phyloP scores from a whole-genome alignment of 805 yeast species.

The Teunomyces atbi region DNA sequence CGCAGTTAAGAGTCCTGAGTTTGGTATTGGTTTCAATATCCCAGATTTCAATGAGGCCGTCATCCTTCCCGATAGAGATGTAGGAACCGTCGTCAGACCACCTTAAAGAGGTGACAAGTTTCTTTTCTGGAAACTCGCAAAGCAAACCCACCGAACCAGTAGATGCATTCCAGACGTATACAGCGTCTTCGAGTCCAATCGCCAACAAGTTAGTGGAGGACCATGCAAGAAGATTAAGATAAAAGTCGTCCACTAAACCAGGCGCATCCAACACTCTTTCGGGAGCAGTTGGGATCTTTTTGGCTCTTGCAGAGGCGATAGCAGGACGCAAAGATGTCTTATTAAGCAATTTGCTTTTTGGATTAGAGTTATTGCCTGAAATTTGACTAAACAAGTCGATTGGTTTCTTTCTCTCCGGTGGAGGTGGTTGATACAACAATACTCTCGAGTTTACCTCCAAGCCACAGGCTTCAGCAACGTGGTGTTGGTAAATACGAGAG shows the following conservation, averaged over 20 bases:
- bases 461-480: constrained; percentile 95
- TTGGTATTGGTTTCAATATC: constrained; percentile 77
- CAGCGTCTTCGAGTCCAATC: constrained; percentile 78
- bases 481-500: constrained; percentile 61
- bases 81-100: constrained; percentile 94
- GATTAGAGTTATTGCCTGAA: constrained; percentile 14
- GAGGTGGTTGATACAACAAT: constrained; percentile 79
- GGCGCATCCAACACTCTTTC: constrained; percentile 96
- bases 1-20: constrained; percentile 74
- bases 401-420: constrained; percentile 59
- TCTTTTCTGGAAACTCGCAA: constrained; percentile 50
- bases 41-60: constrained; percentile 90
- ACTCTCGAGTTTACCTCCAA: constrained; percentile 78
- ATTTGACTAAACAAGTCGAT: constrained; percentile 31
- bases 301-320: constrained; percentile 63
- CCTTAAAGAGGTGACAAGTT: constrained; percentile 64
- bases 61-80: constrained; percentile 77
- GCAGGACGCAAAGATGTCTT: constrained; percentile 41
- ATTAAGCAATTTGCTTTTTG: constrained; percentile 25
- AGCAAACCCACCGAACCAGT: constrained; percentile 73
- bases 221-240: constrained; percentile 85
- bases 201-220: constrained; percentile 78
- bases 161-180: constrained; percentile 90
- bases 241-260: constrained; percentile 89
- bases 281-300: constrained; percentile 83